Base-by-base conservation (phyloP, 495 filamentous ascomycete genomes). In the Stereocaulon alpinum region DNA sequence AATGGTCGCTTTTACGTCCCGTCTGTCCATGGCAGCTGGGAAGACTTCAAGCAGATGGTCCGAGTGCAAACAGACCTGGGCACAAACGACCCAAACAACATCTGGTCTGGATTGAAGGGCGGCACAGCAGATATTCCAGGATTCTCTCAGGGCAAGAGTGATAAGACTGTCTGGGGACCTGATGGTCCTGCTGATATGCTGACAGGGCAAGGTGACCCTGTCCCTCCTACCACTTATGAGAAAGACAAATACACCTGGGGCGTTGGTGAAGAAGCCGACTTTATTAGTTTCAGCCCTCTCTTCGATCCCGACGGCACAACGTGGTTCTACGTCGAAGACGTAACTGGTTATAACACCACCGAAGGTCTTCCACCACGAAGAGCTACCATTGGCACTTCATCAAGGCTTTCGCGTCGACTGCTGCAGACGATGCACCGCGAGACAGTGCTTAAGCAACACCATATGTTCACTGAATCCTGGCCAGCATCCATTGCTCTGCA, bases 381-480 rank as follows among this genome's bases (percentile, higher is more conserved):
- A 40, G 83, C 87, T 44, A 86, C 91, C 17, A 95, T 98, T 72
- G 87, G 94, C 67, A 90, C 92, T 1, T 83, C 88, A 3, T 84
- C 82, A 2, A 83, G 93, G 20, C 83, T 96, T 61, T 94, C 88
- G 15, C 83, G 85, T 57, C 83, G 87, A 41, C 80, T 98, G 3
- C 81, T 98, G 34, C 68, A 77, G 47, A 85, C 84, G 24, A 98
- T 98, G 93, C 93, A 98, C 74, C 78, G 80, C 56, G 91, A 96
- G 67, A 95, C 88, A 24, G 80, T 80, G 3, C 78, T 87, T 64
- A 77, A 85, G 55, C 88, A 86, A 54, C 92, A 92, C 72, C 86
- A 85, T 63, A 91, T 93, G 73, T 97, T 95, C 74, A 87, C 88
- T 0, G 93, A 98, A 70, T 96, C 96, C 91, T 96, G 88, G 88